Evolutionary conservation across 768 basidiomycete species (phyloP).

Genomic region (Hysterangium stoloniferum): DNA sequence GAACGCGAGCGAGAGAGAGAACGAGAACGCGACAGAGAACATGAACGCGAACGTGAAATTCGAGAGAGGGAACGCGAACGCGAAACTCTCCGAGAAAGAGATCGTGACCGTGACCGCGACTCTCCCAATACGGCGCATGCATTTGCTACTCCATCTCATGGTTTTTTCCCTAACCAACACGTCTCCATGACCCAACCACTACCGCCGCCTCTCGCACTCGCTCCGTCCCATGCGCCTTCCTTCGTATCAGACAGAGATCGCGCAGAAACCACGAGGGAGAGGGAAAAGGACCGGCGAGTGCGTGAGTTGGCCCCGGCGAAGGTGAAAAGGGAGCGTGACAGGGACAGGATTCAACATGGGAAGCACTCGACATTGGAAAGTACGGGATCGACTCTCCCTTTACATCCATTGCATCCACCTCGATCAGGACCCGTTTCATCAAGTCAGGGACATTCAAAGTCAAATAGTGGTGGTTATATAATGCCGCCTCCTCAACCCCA

Average conservation of each 20-base stretch:
- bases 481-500: not conserved
- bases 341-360: slow-evolving; percentile 21
- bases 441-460: too few species aligned
- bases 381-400: slow-evolving; percentile 16
- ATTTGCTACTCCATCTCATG: slow-evolving; percentile 6
- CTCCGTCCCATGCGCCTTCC: not conserved
- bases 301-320: slow-evolving; percentile 8
- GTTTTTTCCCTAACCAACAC: not conserved
- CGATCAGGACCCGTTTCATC: not conserved
- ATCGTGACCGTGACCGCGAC: slow-evolving; percentile 17
- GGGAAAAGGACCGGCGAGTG: not conserved
- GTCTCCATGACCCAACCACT: not conserved
- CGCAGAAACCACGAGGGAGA: not conserved
- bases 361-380: slow-evolving; percentile 23
- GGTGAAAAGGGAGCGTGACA: slow-evolving; percentile 18
- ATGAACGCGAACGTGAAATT: slow-evolving; percentile 17
- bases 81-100: slow-evolving; percentile 14
- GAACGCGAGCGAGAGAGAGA: slow-evolving; percentile 12
- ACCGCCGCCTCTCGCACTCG: not conserved
- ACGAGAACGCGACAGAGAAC: slow-evolving; percentile 17
- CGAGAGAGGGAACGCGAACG: slow-evolving; percentile 17
- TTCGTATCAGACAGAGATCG: not conserved
- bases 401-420: not conserved
- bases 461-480: not conserved
- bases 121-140: slow-evolving; percentile 19